Evolutionary conservation across 1,284 basidiomycete species (phyloP), one percentile per base, ranked within the genome.

Genomic region (Papiliotrema laurentii): DNA sequence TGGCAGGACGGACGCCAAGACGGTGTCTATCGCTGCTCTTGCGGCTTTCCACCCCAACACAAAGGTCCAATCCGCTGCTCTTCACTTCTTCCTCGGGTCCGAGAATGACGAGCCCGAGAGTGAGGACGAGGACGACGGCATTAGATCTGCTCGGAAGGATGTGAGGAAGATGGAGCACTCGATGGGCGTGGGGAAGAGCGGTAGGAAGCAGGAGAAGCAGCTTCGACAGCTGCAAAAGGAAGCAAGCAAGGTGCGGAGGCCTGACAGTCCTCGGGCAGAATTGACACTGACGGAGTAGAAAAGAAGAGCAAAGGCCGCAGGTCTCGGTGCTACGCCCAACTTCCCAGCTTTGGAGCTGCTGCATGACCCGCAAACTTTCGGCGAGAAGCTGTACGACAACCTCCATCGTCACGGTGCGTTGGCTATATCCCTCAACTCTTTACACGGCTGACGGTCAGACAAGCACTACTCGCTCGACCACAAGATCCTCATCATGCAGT

Each of bases 401-500:
- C 77, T 99, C 43, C 83, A 83, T 65, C 81, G 81, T 37, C 84
- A 93, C 72, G 74, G 75, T 74, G 36, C 41, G 69, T 61, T 16
- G 5, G 1, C 31, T 9, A 28, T 28, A 10, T n/a, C 6, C 19
- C 14, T 22, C 13, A 35, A 24, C 9, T 31, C n/a, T 25, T 11
- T 19, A 11, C 22, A 13, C 22, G 3, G 18, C 43, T 49, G 21
- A 19, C 14, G 37, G 35, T 54, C 49, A 76, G 93, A 97, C 79
- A 96, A 93, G 72, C 84, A 87, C 16, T 91, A 88, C 69, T 87
- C 89, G 19, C 82, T 98, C 58, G 93, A 97, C 61, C 94, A 97
- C 79, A 97, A 97, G 76, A 87, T 98, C 52, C 80, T 97, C 56
- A 80, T 97, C 66, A 96, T 98, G 90, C 92, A 97, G 71, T 85